Conservation (phyloP, 257 asterid species). For the Salvia splendens region DNA sequence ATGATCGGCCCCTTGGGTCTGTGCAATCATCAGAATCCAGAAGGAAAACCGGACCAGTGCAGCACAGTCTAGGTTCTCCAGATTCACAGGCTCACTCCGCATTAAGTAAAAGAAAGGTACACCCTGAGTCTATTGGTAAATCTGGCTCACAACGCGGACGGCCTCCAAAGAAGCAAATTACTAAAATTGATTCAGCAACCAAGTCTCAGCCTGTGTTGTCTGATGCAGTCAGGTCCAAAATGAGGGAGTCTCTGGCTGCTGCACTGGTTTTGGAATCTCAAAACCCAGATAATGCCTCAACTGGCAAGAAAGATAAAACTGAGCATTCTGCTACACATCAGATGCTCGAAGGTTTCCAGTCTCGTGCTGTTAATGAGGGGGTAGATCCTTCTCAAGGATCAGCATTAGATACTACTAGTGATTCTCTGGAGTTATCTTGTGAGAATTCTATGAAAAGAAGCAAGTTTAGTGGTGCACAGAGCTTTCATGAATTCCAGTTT, state of each 20-base stretch:
- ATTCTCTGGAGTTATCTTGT: slow-evolving; percentile 37
- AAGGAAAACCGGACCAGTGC: slow-evolving; percentile 43
- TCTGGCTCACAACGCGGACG: slow-evolving; percentile 61
- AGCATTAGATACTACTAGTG: slow-evolving; percentile 32
- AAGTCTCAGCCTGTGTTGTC: slow-evolving; percentile 55
- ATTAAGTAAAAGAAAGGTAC: slow-evolving; percentile 48
- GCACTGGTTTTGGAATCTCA: slow-evolving; percentile 61
- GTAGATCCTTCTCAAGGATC: slow-evolving; percentile 34
- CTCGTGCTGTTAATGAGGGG: slow-evolving; percentile 35
- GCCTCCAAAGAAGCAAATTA: slow-evolving; percentile 56
- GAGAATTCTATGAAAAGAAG: slow-evolving; percentile 43
- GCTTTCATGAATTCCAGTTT: slow-evolving; percentile 51
- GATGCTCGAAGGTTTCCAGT: slow-evolving; percentile 34
- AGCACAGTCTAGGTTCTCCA: slow-evolving; percentile 44
- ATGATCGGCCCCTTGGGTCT: slow-evolving; percentile 33
- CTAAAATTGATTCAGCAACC: slow-evolving; percentile 49
- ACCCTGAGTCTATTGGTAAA: slow-evolving; percentile 58
- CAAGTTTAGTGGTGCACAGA: slow-evolving; percentile 35
- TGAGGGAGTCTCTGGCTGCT: slow-evolving; percentile 86
- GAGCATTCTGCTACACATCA: slow-evolving; percentile 27
- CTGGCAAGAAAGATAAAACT: slow-evolving; percentile 37
- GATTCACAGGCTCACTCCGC: slow-evolving; percentile 34
- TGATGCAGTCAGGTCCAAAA: slow-evolving; percentile 82
- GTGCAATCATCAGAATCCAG: slow-evolving; percentile 39
- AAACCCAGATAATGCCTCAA: slow-evolving; percentile 41